A percentile compares a stretch with the other conserved stretches of the same genome.
Evolutionary conservation across 257 asterid genomes (phyloP).

Genomic region (Nicotiana obtusifolia): DNA sequence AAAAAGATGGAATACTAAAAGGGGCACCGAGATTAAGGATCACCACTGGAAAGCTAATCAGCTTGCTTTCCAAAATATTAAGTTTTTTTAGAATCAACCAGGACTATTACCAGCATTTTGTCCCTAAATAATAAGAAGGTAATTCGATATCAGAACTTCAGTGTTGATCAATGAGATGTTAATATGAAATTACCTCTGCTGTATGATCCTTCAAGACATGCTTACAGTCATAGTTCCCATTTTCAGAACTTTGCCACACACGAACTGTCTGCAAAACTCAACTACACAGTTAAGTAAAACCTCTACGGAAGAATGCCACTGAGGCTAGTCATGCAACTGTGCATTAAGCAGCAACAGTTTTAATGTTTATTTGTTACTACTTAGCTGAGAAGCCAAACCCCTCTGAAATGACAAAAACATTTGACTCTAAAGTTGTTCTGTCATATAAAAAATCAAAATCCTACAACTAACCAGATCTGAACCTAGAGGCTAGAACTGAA

Average conservation of each 20-base stretch:
- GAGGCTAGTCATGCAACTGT: not conserved
- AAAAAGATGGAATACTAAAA: not conserved
- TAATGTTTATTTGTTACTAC: not conserved
- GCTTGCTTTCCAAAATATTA: not conserved
- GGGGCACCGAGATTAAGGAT: not conserved
- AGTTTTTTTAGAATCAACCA: not conserved
- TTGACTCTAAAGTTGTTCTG: not conserved
- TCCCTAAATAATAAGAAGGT: not conserved
- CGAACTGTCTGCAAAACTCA: conserved; percentile 80
- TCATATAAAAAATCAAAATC: not conserved
- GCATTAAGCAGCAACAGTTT: not conserved
- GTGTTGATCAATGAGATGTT: not conserved
- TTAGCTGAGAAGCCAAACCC: not conserved
- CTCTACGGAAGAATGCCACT: not conserved
- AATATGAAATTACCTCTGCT: conserved; percentile 60
- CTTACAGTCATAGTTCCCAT: conserved; percentile 62
- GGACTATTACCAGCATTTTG: not conserved
- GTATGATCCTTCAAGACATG: conserved; percentile 83
- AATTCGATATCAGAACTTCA: not conserved
- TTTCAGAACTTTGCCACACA: conserved; percentile 76
- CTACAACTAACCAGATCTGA: not conserved
- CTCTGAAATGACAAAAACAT: not conserved
- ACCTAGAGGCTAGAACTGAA: not conserved
- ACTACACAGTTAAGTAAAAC: conserved; percentile 1
- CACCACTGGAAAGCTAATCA: not conserved